phyloP scores from a whole-genome alignment of 768 basidiomycete genomes.

The Cystobasidium onofrii region DNA sequence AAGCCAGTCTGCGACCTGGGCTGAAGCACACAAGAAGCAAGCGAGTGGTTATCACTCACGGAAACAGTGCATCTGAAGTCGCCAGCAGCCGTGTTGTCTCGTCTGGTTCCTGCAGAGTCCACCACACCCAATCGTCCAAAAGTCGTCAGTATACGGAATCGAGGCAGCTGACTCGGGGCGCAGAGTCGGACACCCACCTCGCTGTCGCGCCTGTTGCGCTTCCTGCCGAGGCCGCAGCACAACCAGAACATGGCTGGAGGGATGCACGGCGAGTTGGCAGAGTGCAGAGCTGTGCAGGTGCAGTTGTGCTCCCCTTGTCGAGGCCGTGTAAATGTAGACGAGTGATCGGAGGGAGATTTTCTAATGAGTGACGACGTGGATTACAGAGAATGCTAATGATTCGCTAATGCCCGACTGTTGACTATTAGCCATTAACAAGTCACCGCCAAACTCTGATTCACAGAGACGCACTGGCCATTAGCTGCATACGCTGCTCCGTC shows the following conservation, averaged over 20 bases:
- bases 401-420: no score
- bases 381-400: no score
- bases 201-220: slow-evolving; percentile 1
- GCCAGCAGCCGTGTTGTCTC: neutral
- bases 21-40: no score
- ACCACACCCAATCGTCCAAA: neutral
- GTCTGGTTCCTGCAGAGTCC: neutral
- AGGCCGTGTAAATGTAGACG: no score
- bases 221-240: slow-evolving; percentile 20
- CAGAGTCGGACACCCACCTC: neutral
- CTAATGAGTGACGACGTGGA: no score
- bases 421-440: no score
- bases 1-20: neutral
- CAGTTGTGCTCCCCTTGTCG: no score
- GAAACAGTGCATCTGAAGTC: slow-evolving; percentile 6
- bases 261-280: neutral
- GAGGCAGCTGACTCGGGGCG: neutral
- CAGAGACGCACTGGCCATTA: no score
- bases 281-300: neutral
- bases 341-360: no score
- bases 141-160: neutral
- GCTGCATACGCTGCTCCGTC: no score
- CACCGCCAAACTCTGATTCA: no score
- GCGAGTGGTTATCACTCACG: no score
- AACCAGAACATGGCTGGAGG: slow-evolving; percentile 10